Conservation (phyloP, 1,284 basidiomycete species). For the Trametes sp. region DNA sequence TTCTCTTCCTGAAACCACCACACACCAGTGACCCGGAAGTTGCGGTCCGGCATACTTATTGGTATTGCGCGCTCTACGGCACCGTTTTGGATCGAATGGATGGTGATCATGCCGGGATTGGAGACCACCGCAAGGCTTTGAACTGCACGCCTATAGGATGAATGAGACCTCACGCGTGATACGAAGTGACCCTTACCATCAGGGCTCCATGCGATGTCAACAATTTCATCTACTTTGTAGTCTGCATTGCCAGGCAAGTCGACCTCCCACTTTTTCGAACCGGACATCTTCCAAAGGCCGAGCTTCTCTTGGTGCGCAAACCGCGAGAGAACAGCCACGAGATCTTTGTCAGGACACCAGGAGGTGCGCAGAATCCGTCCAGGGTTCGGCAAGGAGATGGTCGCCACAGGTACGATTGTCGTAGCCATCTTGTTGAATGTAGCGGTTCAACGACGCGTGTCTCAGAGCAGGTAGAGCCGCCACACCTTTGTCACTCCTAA, state of each 20-base stretch:
- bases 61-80: slow-evolving; percentile 32
- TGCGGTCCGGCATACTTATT: background rate
- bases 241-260: slow-evolving; percentile 55
- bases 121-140: slow-evolving; percentile 77
- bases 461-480: too few species aligned
- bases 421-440: slow-evolving; percentile 35
- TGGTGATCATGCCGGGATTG: slow-evolving; percentile 67
- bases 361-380: slow-evolving; percentile 66
- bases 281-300: slow-evolving; percentile 82
- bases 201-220: slow-evolving; percentile 79
- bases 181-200: slow-evolving; percentile 60
- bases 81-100: slow-evolving; percentile 83
- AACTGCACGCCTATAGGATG: slow-evolving; percentile 50
- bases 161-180: slow-evolving; percentile 21
- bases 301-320: slow-evolving; percentile 71
- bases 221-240: slow-evolving; percentile 50
- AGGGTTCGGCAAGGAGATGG: slow-evolving; percentile 60
- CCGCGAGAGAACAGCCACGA: slow-evolving; percentile 70
- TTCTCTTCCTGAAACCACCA: slow-evolving; percentile 76
- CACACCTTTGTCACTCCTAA: too few species aligned
- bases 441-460: slow-evolving; percentile 2
- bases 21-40: slow-evolving; percentile 52
- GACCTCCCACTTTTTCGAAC: slow-evolving; percentile 81
- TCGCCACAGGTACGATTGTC: slow-evolving; percentile 65
- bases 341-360: slow-evolving; percentile 87